Evolutionary conservation across 805 yeast genomes (phyloP), one percentile per base, ranked within the genome.

Genomic region (Metschnikowia vanudenii): DNA sequence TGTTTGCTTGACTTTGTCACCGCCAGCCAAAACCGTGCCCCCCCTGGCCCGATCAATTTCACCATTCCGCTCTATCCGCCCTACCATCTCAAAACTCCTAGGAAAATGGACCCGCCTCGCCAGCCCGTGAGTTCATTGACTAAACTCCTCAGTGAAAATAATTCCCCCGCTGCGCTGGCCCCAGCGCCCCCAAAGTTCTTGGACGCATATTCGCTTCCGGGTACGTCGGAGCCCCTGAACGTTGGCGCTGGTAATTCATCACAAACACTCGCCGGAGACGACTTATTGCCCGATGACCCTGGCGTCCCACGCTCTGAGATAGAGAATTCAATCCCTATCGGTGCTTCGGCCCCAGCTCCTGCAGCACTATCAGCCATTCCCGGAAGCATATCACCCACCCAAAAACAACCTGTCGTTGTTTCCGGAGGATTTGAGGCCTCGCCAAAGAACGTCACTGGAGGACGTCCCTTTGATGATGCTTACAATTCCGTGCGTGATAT

Each of bases 61-160:
- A 47, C 38, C 36, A 54, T 50, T 54, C 57, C 56, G 37, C 54
- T 52, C 34, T 52, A 50, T 32, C 54, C 57, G 41, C 57, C 57
- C 28, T 50, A 34, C 45, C 57, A 52, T 47, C 50, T 52, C 34
- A 54, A 54, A 33, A 44, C 30, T 26, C 51, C 46, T 12, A 37
- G 45, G 41, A 38, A 20, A 13, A 52, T 50, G 53, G 53, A 50
- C 37, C 45, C 52, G 46, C 39, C 50, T 10, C 44, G 49, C 22
- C 63, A 59, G 51, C 69, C 72, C 28, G 59, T 68, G 35, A 60
- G 67, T 44, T 64, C 73, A 17, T 62, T 69, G 53, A 69, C 74
- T n/a, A 55, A 69, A 43, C 64, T 69, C 14, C 57, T 69, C 50
- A 65, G 65, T 46, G 73, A 68, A 43, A 64, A 68, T 29, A 60